Base-by-base conservation (phyloP, 2,329 filamentous ascomycete genomes). In the Ceratocystiopsis brevicomis region DNA sequence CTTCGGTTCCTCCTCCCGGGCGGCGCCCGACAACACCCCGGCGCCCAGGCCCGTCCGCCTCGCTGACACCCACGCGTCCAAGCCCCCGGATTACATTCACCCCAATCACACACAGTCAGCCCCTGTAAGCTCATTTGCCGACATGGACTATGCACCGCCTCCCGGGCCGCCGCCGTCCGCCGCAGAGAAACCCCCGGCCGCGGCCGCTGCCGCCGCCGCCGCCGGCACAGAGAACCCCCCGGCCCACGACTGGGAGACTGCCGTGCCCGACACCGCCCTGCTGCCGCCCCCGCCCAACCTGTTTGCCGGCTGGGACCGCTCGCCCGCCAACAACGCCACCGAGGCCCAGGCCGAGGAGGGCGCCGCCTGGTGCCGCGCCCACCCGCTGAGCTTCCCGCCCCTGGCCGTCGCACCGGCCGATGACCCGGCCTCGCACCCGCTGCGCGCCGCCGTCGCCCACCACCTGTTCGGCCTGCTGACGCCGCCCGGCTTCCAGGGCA, bases 281-380 rank as follows among this genome's bases (percentile, higher is more conserved):
- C 72, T 86, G 38, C 81, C 81, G 1, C 80, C 80, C 0, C 81
- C 81, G 1, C 81, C 81, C 0, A 69, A 71, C 30, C 68, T 84
- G 54, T 76, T 75, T 58, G 61, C 60, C 43, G 72, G 72, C 40
- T 74, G 75, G 53, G 73, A 81, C 47, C 61, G 58, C 32, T 84
- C 79, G 13, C 73, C 76, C 0, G 69, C 77, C 3, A 76, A 73
- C 54, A 88, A 88, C 57, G 77, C 82, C 1, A 52, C 50, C 14
- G 52, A 48, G 41, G 47, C 50, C 9, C 49, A 54, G 41, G 53
- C 78, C 47, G 68, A 73, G 19, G 69, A 70, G 3, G 82, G 76
- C 43, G 71, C 77, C 54, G 57, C 58, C 15, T 88, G 81, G 80
- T 82, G 78, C 53, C 50, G 54, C 5, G 57, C 63, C 15, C 71